Evolutionary conservation across 257 asterid genomes (phyloP), one percentile per base, ranked within the genome.

Genomic region (Anisodus acutangulus): DNA sequence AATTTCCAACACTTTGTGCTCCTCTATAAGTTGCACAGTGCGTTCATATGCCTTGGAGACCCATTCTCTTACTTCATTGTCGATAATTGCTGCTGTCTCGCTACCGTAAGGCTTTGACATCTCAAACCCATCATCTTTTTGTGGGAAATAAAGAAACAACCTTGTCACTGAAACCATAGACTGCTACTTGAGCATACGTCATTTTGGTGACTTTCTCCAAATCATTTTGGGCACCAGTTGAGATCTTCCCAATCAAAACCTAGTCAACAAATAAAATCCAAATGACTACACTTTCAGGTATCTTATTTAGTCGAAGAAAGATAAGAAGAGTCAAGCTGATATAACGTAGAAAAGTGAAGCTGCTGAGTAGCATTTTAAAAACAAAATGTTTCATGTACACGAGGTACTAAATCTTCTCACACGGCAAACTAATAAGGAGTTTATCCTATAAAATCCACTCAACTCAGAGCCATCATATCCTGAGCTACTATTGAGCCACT

Each of bases 221-320:
- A 84, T 94, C 98, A 81, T 95, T 92, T 88, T 95, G 99, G 55
- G 98, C 99, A 26, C 98, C 99, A 1, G 98, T 95, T 35, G 98
- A 94, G 80, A 95, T 93, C 91, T 87, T 94, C 70, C 99, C 99
- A 15, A 95, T 80, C 87, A 95, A 83, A 78, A 95, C 98, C 98
- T 95, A 66, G 35, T 31, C 63, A 60, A 35, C 79, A 85, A 74
- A 76, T 63, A 79, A 84, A 74, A 76, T 22, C 26, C 37, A 62
- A 58, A 51, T 47, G 45, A 51, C 45, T 12, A 12, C 26, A 8
- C 58, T 51, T 15, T 51, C 22, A 76, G 81, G n/a, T 11, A 76
- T 51, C 81, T 76, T 26, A 74, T 43, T 64, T 67, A 11, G 37
- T 26, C 13, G 37, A 0, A 12, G 22, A 4, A 76, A 12, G 62